Conservation (phyloP, 495 filamentous ascomycete genomes). For the Paragyromitra xinjiangensis region DNA sequence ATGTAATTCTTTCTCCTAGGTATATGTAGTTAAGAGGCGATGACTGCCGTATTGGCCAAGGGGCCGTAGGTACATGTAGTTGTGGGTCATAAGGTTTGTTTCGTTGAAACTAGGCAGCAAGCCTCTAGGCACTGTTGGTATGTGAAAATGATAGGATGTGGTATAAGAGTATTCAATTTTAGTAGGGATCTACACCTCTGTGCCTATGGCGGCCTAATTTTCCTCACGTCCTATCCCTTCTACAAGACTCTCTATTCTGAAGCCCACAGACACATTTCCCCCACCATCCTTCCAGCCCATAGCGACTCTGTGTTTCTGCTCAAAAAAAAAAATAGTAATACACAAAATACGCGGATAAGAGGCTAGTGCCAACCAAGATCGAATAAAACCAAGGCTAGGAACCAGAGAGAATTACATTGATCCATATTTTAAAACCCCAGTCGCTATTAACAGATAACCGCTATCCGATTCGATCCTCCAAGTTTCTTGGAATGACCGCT, state of each 20-base stretch:
- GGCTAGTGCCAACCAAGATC: conserved; percentile 21
- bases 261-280: neutral
- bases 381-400: conserved; percentile 18
- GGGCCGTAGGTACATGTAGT: neutral
- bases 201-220: neutral
- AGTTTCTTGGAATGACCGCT: conserved; percentile 35
- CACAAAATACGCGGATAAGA: conserved; percentile 31
- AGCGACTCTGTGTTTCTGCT: conserved; percentile 32
- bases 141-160: neutral
- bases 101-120: neutral
- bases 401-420: conserved; percentile 17
- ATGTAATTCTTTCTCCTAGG: neutral
- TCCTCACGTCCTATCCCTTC: neutral
- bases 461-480: conserved; percentile 43
- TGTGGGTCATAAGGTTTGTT: neutral
- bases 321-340: conserved; percentile 40
- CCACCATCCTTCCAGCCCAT: conserved; percentile 20
- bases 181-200: conserved; percentile 30
- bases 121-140: too few relatives aligned
- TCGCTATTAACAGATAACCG: conserved; percentile 18
- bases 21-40: neutral
- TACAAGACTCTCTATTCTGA: conserved; percentile 21
- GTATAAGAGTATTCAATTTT: conserved; percentile 10
- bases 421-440: conserved; percentile 24
- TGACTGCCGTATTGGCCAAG: neutral